phyloP scores from a whole-genome alignment of 148 eudicot species.

The Cornus suecica region DNA sequence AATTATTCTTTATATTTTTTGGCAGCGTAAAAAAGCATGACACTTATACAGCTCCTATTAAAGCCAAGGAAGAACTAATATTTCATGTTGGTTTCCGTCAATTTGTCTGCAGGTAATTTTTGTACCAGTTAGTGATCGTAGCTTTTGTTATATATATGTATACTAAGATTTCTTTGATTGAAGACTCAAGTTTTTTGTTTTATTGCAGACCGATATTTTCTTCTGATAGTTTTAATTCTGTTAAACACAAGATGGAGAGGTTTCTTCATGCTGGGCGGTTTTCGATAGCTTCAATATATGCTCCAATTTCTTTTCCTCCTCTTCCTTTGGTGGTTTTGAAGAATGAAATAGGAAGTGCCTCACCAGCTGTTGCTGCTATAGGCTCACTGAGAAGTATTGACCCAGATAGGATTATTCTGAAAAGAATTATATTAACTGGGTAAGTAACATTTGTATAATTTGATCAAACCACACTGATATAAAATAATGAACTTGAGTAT shows the following conservation, averaged over 20 bases:
- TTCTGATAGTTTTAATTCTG: slow-evolving; percentile 68
- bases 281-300: slow-evolving; percentile 85
- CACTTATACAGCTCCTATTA: slow-evolving; percentile 74
- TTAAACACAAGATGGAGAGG: slow-evolving; percentile 96
- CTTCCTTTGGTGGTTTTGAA: slow-evolving; percentile 78
- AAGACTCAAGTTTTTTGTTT: not conserved
- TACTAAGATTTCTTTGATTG: not conserved
- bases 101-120: slow-evolving; percentile 62
- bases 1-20: not conserved
- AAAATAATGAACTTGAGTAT: not conserved
- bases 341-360: slow-evolving; percentile 32
- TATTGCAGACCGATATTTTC: slow-evolving; percentile 82
- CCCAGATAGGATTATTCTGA: slow-evolving; percentile 78
- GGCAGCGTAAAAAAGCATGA: slow-evolving; percentile 87
- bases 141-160: not conserved
- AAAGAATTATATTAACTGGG: slow-evolving; percentile 91
- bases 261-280: slow-evolving; percentile 89
- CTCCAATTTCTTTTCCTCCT: slow-evolving; percentile 87
- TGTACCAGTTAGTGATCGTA: not conserved
- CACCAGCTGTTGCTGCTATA: slow-evolving; percentile 70
- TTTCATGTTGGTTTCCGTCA: slow-evolving; percentile 98
- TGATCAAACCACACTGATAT: not conserved
- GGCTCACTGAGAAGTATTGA: slow-evolving; percentile 75
- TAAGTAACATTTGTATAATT: slow-evolving; percentile 17
- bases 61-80: slow-evolving; percentile 82